Percentiles rank a stretch among this genome's conserved stretches.
Conservation (phyloP, 805 yeast species). For the Vanderwaltozyma verrucispora region DNA sequence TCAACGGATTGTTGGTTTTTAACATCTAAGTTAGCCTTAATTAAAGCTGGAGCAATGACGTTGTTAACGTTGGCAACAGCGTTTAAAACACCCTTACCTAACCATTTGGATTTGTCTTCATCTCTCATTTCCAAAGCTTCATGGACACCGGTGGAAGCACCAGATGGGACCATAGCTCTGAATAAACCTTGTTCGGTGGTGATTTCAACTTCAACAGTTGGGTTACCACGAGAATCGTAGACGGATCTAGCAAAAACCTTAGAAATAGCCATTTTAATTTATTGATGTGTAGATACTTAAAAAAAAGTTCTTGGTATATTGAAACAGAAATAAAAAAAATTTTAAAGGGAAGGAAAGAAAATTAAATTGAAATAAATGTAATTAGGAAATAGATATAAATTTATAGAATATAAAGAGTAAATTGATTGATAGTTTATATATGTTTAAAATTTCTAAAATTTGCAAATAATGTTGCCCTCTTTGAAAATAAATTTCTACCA, state of each 20-base stretch:
- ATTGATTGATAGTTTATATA: conserved; percentile 2
- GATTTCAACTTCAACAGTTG: conserved; percentile 97
- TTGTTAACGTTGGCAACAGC: conserved; percentile 96
- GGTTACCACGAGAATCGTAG: conserved; percentile 99
- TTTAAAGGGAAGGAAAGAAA: conserved; percentile 1
- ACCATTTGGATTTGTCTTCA: conserved; percentile 95
- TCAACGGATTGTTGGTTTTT: conserved; percentile 81
- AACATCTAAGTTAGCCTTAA: conserved; percentile 73
- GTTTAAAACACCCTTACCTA: conserved; percentile 96
- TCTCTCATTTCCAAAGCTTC: conserved; percentile 99
- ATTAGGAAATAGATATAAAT: not conserved
- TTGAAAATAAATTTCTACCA: no score
- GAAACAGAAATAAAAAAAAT: not conserved
- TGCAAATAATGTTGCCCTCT: not conserved
- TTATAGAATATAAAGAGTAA: not conserved
- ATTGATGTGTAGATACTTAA: conserved; percentile 1
- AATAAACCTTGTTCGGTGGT: conserved; percentile 86
- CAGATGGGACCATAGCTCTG: conserved; percentile 98
- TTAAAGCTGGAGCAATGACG: conserved; percentile 86
- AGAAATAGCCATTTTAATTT: conserved; percentile 59
- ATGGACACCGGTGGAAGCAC: conserved; percentile 98
- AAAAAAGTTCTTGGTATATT: conserved; percentile 9
- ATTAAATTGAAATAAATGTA: not conserved
- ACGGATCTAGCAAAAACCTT: conserved; percentile 92
- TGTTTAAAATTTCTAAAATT: not conserved